Evolutionary conservation across 2,329 filamentous ascomycete genomes (phyloP), one percentile per base, ranked within the genome.

Genomic region (Stagonosporopsis cucurbitacearum): DNA sequence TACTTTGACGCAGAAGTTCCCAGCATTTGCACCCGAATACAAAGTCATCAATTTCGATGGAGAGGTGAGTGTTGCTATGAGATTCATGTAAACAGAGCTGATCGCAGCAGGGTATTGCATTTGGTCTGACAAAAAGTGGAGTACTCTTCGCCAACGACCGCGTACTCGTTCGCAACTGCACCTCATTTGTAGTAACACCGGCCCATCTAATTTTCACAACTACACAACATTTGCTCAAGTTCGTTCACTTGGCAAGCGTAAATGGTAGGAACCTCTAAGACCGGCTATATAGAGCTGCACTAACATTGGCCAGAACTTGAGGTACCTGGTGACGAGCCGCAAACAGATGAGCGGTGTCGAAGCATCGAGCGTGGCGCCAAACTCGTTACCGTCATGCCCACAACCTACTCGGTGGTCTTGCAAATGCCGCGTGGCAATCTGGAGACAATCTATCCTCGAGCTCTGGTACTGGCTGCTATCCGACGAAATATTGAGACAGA

Each of bases 341-440:
- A 97, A 73, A 89, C 84, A 26, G 95, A 98, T 65, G 95, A 99
- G 75, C 83, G 95, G 69, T 98, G 94, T 73, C 86, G 95, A 63
- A 96, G 87, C 65, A 90, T 99, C 52, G 95, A 99, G 75, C 87
- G 95, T 62, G 95, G 95, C 15, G 92, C 90, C 3, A 88, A 87
- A 44, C 83, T 99, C 13, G 87, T 99, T 20, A 95, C 91, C 0
- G 92, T 92, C 25, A 93, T 96, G 75, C 94, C 95, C 1, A 91
- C 91, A 3, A 89, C 87, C 36, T 95, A 96, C 77, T 90, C 87
- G 49, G 81, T 99, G 8, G 86, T 96, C 0, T 80, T 99, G 3
- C 95, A 99, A 73, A 97, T 97, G 91, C 95, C 95, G 1, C 85
- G 95, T 67, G 95, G 95, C 19, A 99, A 99, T 65, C 79, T 98